These are phyloP conservation scores for Escovopsis sp. DNA, from an alignment of 2,329 filamentous ascomycete species.

Conservation along the genomic window DNA sequence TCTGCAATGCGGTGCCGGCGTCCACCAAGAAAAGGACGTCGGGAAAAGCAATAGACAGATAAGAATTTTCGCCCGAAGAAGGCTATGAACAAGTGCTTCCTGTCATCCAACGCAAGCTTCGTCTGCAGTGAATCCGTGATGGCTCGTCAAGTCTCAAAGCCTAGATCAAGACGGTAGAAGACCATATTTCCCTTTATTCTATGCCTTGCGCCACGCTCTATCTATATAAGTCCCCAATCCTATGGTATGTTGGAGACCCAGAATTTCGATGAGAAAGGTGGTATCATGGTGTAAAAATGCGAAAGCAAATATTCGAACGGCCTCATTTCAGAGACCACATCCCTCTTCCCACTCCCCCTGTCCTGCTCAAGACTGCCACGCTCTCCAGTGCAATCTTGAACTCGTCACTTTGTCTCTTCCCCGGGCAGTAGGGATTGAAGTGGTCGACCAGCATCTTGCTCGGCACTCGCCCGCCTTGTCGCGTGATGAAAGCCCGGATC, in stretches of 20 bases:
- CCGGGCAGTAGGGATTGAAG: slow-evolving; percentile 62
- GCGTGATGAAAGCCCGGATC: slow-evolving; percentile 65
- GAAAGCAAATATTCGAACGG: slow-evolving; percentile 9
- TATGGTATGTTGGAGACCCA: neutral
- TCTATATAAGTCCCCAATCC: neutral
- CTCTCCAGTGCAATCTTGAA: slow-evolving; percentile 70
- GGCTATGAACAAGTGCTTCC: slow-evolving; percentile 25
- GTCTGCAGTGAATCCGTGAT: slow-evolving; percentile 4
- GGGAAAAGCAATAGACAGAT: slow-evolving; percentile 24
- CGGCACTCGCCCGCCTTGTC: slow-evolving; percentile 63
- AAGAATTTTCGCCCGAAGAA: slow-evolving; percentile 30
- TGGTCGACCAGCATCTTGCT: slow-evolving; percentile 82
- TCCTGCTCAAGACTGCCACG: slow-evolving; percentile 57
- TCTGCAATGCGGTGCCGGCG: slow-evolving; percentile 32
- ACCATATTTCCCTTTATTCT: neutral
- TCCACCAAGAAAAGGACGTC: slow-evolving; percentile 10
- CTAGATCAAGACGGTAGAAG: neutral
- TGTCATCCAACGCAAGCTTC: slow-evolving; percentile 8
- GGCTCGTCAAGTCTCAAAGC: neutral
- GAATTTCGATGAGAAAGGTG: too few species aligned
- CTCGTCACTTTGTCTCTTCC: slow-evolving; percentile 52
- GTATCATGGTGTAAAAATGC: neutral
- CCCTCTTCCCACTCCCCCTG: slow-evolving; percentile 34
- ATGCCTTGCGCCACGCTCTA: neutral
- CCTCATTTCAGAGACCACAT: slow-evolving; percentile 37